Conservation (phyloP, 306 rosid species). For the Acacia confusa region DNA sequence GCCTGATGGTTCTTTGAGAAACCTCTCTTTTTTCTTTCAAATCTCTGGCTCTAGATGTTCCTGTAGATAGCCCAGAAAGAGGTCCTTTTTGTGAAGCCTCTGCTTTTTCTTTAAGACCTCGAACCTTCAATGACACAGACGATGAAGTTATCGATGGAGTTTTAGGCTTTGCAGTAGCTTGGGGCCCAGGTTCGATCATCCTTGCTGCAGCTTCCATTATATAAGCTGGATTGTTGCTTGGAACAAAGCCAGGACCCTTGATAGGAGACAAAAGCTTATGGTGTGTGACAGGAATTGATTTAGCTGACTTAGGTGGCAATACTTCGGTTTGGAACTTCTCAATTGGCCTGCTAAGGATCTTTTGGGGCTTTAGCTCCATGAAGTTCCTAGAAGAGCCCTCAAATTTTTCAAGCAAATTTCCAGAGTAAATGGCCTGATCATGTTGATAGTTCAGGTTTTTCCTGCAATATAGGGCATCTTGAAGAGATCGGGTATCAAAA, state of each 20-base stretch:
- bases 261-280: constrained; percentile 93
- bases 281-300: constrained; percentile 87
- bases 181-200: constrained; percentile 78
- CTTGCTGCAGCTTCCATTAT: constrained; percentile 98
- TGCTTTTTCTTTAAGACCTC: constrained; percentile 70
- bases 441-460: constrained; percentile 49
- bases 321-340: constrained; percentile 94
- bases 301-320: constrained; percentile 91
- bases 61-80: constrained; percentile 55
- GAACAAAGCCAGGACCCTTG: constrained; percentile 73
- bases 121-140: constrained; percentile 66
- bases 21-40: constrained; percentile 60
- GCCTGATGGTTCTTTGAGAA: constrained; percentile 51
- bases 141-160: constrained; percentile 58
- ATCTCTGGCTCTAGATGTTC: constrained; percentile 53
- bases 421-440: constrained; percentile 61
- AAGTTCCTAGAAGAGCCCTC: constrained; percentile 51
- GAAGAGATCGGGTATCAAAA: constrained; percentile 75
- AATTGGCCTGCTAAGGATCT: constrained; percentile 58
- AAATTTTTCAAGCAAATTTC: constrained; percentile 50
- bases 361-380: constrained; percentile 58
- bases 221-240: constrained; percentile 77
- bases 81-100: constrained; percentile 65
- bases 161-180: constrained; percentile 51
- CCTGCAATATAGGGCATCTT: constrained; percentile 50